Conservation (phyloP, 306 rosid genomes). For the Ormosia semicastrata region DNA sequence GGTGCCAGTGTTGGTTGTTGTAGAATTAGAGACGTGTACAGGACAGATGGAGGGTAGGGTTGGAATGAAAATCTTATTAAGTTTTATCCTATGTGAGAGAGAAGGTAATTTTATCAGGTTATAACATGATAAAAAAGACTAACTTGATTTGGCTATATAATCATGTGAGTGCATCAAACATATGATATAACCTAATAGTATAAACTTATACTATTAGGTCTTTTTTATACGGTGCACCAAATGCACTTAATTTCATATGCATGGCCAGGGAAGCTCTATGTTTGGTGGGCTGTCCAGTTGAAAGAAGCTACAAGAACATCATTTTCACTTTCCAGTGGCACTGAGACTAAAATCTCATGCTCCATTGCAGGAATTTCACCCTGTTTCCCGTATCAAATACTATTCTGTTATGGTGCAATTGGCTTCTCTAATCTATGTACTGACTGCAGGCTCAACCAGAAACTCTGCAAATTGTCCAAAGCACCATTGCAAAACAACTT, state of each 20-base stretch:
- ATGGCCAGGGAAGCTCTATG: slow-evolving; percentile 36
- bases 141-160: too few species aligned
- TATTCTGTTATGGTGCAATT: not conserved
- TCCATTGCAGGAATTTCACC: slow-evolving; percentile 30
- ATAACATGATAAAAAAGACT: too few species aligned
- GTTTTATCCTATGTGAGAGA: too few species aligned
- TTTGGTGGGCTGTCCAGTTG: slow-evolving; percentile 38
- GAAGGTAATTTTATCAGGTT: too few species aligned
- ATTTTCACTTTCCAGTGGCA: slow-evolving; percentile 27
- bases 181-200: too few species aligned
- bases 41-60: too few species aligned
- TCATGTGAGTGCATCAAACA: too few species aligned
- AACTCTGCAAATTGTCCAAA: slow-evolving; percentile 56
- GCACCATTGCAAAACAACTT: slow-evolving; percentile 62
- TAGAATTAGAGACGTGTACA: too few species aligned
- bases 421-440: not conserved
- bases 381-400: not conserved
- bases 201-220: too few species aligned
- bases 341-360: slow-evolving; percentile 48
- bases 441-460: slow-evolving; percentile 49
- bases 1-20: too few species aligned
- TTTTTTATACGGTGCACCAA: too few species aligned
- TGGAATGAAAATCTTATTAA: too few species aligned
- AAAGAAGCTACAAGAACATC: slow-evolving; percentile 29
- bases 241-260: slow-evolving; percentile 19